Evolutionary conservation across 768 basidiomycete genomes (phyloP).

Genomic region (Lepiota brunneoincarnata): DNA sequence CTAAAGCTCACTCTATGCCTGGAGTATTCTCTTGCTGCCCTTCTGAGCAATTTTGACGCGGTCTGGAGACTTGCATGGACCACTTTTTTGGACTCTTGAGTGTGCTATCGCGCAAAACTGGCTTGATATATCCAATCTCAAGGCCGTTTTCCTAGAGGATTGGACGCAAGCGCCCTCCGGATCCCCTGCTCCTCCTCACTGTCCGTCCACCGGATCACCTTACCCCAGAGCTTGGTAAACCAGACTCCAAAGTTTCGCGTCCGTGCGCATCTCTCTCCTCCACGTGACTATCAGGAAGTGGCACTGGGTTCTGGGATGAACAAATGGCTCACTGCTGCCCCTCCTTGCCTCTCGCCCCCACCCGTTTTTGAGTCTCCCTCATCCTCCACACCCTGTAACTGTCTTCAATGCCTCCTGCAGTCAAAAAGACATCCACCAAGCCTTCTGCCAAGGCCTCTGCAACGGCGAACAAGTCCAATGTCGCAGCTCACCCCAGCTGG

Average conservation of each 20-base stretch:
- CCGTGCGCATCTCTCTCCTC: conserved; percentile 24
- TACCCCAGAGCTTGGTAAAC: conserved; percentile 4
- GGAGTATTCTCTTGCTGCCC: neutral
- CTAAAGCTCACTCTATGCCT: neutral
- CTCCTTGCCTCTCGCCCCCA: conserved; percentile 17
- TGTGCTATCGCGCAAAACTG: neutral
- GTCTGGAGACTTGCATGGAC: neutral
- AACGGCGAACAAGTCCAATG: conserved; percentile 32
- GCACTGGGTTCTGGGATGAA: conserved; percentile 21
- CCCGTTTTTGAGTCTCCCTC: conserved; percentile 12
- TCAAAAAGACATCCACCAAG: conserved; percentile 40
- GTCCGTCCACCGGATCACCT: conserved; percentile 2
- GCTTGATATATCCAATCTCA: conserved; percentile 4
- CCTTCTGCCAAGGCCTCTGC: conserved; percentile 31
- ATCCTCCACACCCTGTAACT: conserved; percentile 7
- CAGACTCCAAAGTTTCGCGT: conserved; percentile 16
- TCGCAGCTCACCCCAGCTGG: conserved; percentile 61
- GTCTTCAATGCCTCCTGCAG: conserved; percentile 22
- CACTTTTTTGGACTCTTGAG: conserved; percentile 4
- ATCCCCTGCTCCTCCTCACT: conserved; percentile 1
- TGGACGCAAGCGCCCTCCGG: conserved; percentile 5
- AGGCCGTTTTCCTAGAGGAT: conserved; percentile 1
- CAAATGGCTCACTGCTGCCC: conserved; percentile 19
- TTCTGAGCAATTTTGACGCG: neutral
- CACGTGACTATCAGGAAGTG: conserved; percentile 25